Evolutionary conservation across 257 asterid species (phyloP).

Genomic region (Lantana camara): DNA sequence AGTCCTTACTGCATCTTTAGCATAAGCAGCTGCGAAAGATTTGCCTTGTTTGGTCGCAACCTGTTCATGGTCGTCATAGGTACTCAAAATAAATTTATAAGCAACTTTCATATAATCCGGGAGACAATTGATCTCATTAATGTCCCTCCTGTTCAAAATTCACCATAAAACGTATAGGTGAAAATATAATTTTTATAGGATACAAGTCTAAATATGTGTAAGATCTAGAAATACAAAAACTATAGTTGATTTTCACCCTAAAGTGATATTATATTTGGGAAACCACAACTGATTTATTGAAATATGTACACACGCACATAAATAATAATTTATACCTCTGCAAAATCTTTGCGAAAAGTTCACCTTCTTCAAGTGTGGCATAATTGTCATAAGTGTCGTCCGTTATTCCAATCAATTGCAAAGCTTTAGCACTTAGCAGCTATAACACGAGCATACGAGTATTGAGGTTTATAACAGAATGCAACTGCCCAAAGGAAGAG

Average conservation of each 20-base stretch:
- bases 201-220: too few species aligned
- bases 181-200: too few species aligned
- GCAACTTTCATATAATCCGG: constrained; percentile 31
- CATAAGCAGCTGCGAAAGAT: constrained; percentile 5
- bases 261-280: too few species aligned
- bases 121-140: neutral
- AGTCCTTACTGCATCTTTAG: constrained; percentile 20
- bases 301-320: too few species aligned
- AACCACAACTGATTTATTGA: too few species aligned
- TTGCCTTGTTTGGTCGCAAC: constrained; percentile 10
- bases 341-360: constrained; percentile 23
- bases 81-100: constrained; percentile 11
- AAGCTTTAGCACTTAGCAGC: neutral
- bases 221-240: too few species aligned
- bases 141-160: constrained; percentile 40
- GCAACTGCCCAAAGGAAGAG: neutral
- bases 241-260: too few species aligned
- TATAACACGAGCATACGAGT: neutral
- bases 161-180: too few species aligned
- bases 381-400: constrained; percentile 38
- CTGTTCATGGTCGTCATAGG: constrained; percentile 10
- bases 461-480: constrained; percentile 7
- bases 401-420: neutral
- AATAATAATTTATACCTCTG: too few species aligned
- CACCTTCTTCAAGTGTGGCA: constrained; percentile 35